Evolutionary conservation across 108 stramenopile genomes (phyloP).

Genomic region (Nitzschia inconspicua): DNA sequence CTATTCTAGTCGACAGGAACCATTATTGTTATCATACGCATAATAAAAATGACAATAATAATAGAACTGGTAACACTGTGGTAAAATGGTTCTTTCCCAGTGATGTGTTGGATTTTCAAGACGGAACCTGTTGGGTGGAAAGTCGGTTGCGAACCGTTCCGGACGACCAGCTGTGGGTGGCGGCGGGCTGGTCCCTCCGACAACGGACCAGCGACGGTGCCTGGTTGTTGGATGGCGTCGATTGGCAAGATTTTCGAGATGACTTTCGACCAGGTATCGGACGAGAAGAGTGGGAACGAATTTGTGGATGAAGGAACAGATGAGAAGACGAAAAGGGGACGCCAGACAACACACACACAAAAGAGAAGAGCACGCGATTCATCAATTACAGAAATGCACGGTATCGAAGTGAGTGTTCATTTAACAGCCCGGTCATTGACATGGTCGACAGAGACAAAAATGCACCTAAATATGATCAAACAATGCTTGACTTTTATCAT

Average conservation of each 20-base stretch:
- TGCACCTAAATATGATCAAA: no score
- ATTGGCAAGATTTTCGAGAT: slow-evolving; percentile 85
- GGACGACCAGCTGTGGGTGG: slow-evolving; percentile 46
- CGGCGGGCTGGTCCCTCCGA: slow-evolving; percentile 57
- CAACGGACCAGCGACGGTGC: slow-evolving; percentile 36
- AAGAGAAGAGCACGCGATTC: no score
- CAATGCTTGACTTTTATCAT: no score
- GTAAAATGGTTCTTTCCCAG: slow-evolving; percentile 36
- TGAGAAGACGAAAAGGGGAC: not conserved
- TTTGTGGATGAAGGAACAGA: slow-evolving; percentile 33
- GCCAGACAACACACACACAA: no score
- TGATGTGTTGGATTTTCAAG: slow-evolving; percentile 60
- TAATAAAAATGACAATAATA: no score
- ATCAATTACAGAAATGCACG: no score
- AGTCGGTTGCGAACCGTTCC: slow-evolving; percentile 41
- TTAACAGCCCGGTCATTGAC: no score
- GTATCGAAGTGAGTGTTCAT: no score
- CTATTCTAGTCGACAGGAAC: slow-evolving; percentile 54
- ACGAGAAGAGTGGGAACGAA: slow-evolving; percentile 73
- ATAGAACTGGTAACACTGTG: not conserved
- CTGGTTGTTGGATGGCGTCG: slow-evolving; percentile 68
- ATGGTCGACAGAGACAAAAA: no score
- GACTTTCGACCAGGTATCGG: slow-evolving; percentile 73
- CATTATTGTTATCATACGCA: slow-evolving; percentile 1
- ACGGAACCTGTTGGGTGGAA: slow-evolving; percentile 71